Conservation (phyloP, 441 rosid genomes). For the Mallotus japonicus region DNA sequence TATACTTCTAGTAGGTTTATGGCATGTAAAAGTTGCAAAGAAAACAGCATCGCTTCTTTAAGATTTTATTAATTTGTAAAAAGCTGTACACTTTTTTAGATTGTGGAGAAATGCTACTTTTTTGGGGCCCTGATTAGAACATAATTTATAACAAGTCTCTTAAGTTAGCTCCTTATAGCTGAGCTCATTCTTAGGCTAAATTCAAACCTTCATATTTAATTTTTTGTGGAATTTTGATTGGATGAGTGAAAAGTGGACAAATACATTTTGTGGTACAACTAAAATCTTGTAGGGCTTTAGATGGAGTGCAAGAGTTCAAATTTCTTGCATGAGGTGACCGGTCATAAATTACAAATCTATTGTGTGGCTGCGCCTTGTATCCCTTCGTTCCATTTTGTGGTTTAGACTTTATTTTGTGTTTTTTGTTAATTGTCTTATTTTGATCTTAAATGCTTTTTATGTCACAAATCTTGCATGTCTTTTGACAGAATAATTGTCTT, state of each 20-base stretch:
- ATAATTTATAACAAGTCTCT: neutral
- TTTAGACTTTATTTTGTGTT: neutral
- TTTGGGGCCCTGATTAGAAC: neutral
- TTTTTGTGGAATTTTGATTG: neutral
- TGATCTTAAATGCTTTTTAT: no score
- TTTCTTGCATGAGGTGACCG: neutral
- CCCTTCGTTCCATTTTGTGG: neutral
- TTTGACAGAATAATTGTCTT: neutral
- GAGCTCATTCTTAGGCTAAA: neutral
- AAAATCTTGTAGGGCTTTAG: neutral
- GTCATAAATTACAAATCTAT: neutral
- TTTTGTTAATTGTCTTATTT: neutral
- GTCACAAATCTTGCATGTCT: neutral
- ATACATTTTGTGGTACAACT: neutral
- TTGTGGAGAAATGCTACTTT: neutral
- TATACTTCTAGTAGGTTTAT: neutral
- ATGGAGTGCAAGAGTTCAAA: no score
- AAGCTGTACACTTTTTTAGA: neutral
- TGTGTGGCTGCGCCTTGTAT: neutral
- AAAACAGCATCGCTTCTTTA: neutral
- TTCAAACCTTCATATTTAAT: neutral
- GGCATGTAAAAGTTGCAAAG: neutral
- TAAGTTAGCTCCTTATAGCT: neutral
- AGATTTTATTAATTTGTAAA: neutral
- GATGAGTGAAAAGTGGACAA: neutral